Base-by-base conservation (phyloP, 177 flowering plant genomes). In the Vitis hybrid region DNA sequence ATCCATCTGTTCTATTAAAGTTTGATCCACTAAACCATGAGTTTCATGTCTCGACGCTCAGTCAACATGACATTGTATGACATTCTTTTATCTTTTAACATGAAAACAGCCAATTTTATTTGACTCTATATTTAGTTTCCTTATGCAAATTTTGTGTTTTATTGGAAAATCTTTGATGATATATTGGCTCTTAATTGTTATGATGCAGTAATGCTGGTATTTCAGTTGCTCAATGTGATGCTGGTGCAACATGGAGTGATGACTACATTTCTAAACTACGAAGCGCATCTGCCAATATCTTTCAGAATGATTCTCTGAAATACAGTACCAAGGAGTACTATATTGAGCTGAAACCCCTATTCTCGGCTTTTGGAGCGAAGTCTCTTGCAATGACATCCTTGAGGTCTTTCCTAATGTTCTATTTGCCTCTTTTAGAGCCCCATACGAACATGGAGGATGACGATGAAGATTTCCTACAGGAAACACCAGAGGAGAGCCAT, bases 401-500 rank as follows among this genome's bases (percentile, higher is more conserved):
- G 85, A 89, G 98, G 82, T 87, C 98, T 13, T 88, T 94, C 61
- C 68, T 91, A 66, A 58, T 88, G 73, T 85, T 67, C 76, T 94
- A 89, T 81, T 79, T 93, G 81, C 98, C 99, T 52, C 91, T 95
- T 68, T 55, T 95, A 83, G 97, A 91, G 87, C 94, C 97, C 69
- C 84, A 69, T 59, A 0, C 81, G 8, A 76, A 40, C 23, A 56
- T 64, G 62, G 92, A 87, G 72, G 98, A 94, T 14, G 97, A 92
- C 64, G 98, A 91, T 52, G 97, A 93, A 40, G 96, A 90, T 72
- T 87, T 89, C 74, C 79, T 83, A 55, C 76, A 77, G 59, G 97
- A 90, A 19, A 21, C 70, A 60, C 64, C 75, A 15, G 90, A 80
- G 73, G 86, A 79, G 45, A 69, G 64, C 9, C 83, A 58, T 60